Evolutionary conservation across 2,329 filamentous ascomycete genomes (phyloP).

Genomic region (Alternaria ventricosa): DNA sequence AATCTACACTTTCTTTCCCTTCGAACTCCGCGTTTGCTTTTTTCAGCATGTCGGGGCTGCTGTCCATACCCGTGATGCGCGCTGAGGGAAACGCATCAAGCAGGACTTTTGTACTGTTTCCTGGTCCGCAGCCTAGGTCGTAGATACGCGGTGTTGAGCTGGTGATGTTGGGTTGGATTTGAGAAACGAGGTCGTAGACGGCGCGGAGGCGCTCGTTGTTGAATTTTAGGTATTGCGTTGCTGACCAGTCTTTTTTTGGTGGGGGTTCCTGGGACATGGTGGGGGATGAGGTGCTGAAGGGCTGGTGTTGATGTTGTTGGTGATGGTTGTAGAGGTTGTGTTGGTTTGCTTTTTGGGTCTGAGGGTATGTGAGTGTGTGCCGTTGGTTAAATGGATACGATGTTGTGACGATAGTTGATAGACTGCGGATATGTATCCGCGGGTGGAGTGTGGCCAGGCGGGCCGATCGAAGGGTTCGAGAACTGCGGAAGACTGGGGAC

Average conservation of each 20-base stretch:
- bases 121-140: slow-evolving; percentile 67
- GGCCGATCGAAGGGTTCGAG: not conserved
- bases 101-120: slow-evolving; percentile 63
- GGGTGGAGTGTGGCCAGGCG: not conserved
- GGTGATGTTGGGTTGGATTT: slow-evolving; percentile 49
- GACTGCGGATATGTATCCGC: not conserved
- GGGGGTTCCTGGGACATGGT: not conserved
- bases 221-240: slow-evolving; percentile 64
- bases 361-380: not conserved
- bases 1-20: slow-evolving; percentile 42
- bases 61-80: slow-evolving; percentile 60
- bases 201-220: slow-evolving; percentile 60
- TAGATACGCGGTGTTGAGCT: slow-evolving; percentile 52
- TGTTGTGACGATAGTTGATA: not conserved
- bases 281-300: not conserved
- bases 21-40: slow-evolving; percentile 54
- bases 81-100: slow-evolving; percentile 57
- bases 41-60: slow-evolving; percentile 62
- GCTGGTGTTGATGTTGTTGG: not conserved
- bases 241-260: slow-evolving; percentile 58
- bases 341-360: not conserved
- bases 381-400: not conserved
- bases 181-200: slow-evolving; percentile 60
- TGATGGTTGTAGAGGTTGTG: not conserved
- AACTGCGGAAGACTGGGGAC: not conserved